A percentile compares a stretch with the other conserved stretches of the same genome.
Evolutionary conservation across 495 filamentous ascomycete genomes (phyloP).

Genomic region (Tuber microsphaerosporum): DNA sequence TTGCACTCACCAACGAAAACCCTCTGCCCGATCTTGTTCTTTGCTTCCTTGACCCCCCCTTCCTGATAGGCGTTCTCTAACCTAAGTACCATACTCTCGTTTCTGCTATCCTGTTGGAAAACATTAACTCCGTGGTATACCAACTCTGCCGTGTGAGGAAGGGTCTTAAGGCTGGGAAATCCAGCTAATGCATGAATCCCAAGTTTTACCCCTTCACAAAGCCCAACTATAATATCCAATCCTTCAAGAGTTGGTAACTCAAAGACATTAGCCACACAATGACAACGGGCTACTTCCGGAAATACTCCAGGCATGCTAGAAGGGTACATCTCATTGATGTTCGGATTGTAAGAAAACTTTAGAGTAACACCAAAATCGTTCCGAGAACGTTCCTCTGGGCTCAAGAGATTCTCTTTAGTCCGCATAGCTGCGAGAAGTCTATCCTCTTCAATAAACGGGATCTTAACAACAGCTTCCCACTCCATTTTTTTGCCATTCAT

Average conservation of each 20-base stretch:
- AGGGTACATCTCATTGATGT: constrained; percentile 69
- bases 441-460: constrained; percentile 93
- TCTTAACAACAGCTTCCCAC: constrained; percentile 98
- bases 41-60: constrained; percentile 63
- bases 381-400: constrained; percentile 64
- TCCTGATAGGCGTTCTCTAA: constrained; percentile 61
- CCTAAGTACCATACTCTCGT: constrained; percentile 92
- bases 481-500: constrained; percentile 99
- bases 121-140: constrained; percentile 89
- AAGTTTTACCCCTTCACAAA: constrained; percentile 80
- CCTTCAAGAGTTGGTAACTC: constrained; percentile 90
- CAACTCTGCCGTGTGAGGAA: constrained; percentile 70
- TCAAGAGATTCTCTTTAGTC: constrained; percentile 68
- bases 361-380: constrained; percentile 88
- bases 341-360: constrained; percentile 80
- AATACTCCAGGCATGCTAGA: constrained; percentile 86
- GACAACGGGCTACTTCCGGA: constrained; percentile 78
- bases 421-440: constrained; percentile 78
- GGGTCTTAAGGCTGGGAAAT: constrained; percentile 78
- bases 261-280: constrained; percentile 89
- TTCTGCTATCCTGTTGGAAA: constrained; percentile 95
- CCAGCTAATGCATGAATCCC: constrained; percentile 76
- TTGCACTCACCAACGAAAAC: constrained; percentile 63
- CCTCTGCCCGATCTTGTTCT: constrained; percentile 69
- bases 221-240: constrained; percentile 71